Evolutionary conservation across 192 early-diverging fungal species (phyloP), one percentile per base, ranked within the genome.

Genomic region (Mortierella hygrophila): DNA sequence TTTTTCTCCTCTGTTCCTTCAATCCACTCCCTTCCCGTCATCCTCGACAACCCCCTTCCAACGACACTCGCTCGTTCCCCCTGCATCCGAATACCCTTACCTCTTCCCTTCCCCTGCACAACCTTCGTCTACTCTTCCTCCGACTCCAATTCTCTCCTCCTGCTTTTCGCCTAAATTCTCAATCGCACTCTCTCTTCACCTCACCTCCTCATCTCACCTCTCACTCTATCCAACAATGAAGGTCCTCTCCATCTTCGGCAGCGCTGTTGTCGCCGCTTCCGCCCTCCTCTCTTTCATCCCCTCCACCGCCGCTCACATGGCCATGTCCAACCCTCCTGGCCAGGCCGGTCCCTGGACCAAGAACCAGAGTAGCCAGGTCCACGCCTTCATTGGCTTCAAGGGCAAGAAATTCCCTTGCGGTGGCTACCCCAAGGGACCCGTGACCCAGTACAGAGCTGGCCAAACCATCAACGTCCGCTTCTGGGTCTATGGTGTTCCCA

Each of bases 361-460:
- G 38, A 55, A 86, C 69, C 75, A 41, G 6, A 32, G 23, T 38
- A 81, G 74, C 52, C 68, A 42, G 3, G 76, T 86, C 23, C 84
- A 86, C 35, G 78, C 79, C 44, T 86, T 70, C 60, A 86, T 86
- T 29, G 84, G 84, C 11, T 86, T 60, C 46, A 13, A 86, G n/a
- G 84, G 84, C 49, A 89, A 89, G 63, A 52, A 44, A 1, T 89
- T 83, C 72, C 88, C 88, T 29, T 89, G 88, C 49, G 88, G 88
- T 38, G 88, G 88, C 1, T 89, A 89, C 49, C 79, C 80, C 41
- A 78, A 79, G 23, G 79, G 82, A 41, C 75, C 85, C 29, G 90
- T 89, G 20, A 90, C 83, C 6, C 82, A 69, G n/a, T 91, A 85
- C 76, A 89, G 74, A 1, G 91, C 92, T 0, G 93, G 93, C 10